A percentile compares a stretch with the other conserved stretches of the same genome.
These are phyloP conservation scores for Candida anglica DNA, from an alignment of 805 yeast species.

Conservation along the genomic window DNA sequence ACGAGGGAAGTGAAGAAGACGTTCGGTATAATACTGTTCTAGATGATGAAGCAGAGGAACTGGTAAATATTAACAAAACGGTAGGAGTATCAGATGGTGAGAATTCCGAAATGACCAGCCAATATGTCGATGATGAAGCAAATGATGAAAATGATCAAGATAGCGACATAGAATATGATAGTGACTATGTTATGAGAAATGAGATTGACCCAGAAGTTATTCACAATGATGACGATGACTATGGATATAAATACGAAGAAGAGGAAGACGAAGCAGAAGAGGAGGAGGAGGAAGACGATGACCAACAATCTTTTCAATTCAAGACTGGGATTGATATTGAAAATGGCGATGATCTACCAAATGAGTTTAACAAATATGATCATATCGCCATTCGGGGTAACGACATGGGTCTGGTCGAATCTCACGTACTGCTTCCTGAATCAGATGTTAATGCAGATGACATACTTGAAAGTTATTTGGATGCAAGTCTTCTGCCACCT, in stretches of 20 bases:
- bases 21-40: conserved; percentile 17
- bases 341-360: no score
- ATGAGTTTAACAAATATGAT: conserved; percentile 22
- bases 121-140: neutral
- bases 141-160: neutral
- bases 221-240: conserved; percentile 1
- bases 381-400: conserved; percentile 24
- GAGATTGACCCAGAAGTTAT: conserved; percentile 3
- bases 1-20: conserved; percentile 15
- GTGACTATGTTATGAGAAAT: conserved; percentile 5
- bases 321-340: conserved; percentile 1
- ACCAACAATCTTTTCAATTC: neutral
- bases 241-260: conserved; percentile 1
- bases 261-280: conserved; percentile 1
- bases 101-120: neutral
- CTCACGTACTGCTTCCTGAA: conserved; percentile 8
- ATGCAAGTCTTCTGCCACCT: conserved; percentile 18
- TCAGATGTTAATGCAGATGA: conserved; percentile 28
- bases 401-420: neutral
- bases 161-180: conserved; percentile 5
- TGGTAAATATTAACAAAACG: neutral
- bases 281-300: neutral
- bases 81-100: neutral
- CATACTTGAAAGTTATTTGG: conserved; percentile 27
- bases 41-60: conserved; percentile 11